These are phyloP conservation scores for Gentiana dahurica DNA, from an alignment of 257 asterid genomes.

Conservation along the genomic window DNA sequence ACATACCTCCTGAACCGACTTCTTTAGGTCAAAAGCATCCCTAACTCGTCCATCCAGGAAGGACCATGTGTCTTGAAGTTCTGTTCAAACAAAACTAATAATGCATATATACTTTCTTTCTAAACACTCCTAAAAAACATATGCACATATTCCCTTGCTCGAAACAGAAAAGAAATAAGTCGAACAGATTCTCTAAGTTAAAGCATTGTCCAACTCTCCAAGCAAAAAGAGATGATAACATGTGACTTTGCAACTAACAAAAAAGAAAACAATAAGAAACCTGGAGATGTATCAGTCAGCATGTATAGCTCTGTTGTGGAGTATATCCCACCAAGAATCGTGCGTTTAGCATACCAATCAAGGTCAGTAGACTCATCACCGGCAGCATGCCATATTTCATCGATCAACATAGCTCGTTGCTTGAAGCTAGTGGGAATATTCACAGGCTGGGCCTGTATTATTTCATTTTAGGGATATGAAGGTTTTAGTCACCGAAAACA, in stretches of 20 bases:
- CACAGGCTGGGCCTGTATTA: constrained; percentile 62
- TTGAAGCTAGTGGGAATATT: constrained; percentile 78
- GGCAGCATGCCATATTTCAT: constrained; percentile 92
- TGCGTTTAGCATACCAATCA: constrained; percentile 84
- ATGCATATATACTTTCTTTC: background rate
- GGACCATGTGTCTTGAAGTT: constrained; percentile 76
- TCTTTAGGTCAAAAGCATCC: constrained; percentile 79
- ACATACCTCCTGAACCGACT: constrained; percentile 74
- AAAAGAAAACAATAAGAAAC: constrained; percentile 15
- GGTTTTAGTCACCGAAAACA: background rate
- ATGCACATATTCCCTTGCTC: background rate
- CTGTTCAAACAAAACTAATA: constrained; percentile 22
- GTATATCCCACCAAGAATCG: constrained; percentile 84
- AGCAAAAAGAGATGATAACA: background rate
- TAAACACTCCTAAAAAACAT: background rate
- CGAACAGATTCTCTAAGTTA: background rate
- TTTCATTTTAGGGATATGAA: background rate
- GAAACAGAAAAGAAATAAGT: background rate
- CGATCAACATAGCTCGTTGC: constrained; percentile 87
- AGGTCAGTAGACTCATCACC: constrained; percentile 58
- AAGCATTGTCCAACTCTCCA: background rate
- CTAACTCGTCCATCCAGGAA: constrained; percentile 68
- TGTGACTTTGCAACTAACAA: background rate
- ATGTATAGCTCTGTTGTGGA: constrained; percentile 77
- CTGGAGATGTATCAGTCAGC: constrained; percentile 89